These are phyloP conservation scores for Alternaria sp. DNA, from an alignment of 2,329 filamentous ascomycete species.

Conservation along the genomic window DNA sequence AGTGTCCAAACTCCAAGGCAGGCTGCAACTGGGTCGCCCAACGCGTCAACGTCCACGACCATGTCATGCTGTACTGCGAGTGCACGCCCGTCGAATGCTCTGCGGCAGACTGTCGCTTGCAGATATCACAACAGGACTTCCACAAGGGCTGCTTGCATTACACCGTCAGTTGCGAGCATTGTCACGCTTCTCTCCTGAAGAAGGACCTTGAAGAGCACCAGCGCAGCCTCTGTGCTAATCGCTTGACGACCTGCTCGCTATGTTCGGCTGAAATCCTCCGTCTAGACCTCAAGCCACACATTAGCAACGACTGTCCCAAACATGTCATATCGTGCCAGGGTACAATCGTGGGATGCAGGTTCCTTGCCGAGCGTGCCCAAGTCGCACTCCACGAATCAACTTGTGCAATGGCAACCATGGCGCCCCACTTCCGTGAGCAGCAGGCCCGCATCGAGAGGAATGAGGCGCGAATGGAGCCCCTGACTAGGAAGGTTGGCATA, in stretches of 20 bases:
- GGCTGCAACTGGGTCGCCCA: constrained; percentile 65
- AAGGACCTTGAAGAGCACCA: constrained; percentile 62
- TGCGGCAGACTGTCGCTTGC: constrained; percentile 59
- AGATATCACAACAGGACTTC: constrained; percentile 64
- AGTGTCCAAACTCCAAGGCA: constrained; percentile 63
- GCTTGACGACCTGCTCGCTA: constrained; percentile 55
- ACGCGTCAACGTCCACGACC: constrained; percentile 65
- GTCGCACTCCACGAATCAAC: constrained; percentile 52
- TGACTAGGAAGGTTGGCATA: constrained; percentile 56
- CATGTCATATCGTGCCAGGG: constrained; percentile 56
- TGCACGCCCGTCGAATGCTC: constrained; percentile 64
- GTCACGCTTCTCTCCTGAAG: constrained; percentile 62
- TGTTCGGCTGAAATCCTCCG: constrained; percentile 55
- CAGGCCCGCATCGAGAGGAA: constrained; percentile 55
- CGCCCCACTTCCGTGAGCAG: constrained; percentile 56
- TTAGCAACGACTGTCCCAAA: constrained; percentile 54
- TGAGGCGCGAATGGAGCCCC: constrained; percentile 54
- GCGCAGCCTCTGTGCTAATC: constrained; percentile 60
- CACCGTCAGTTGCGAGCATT: constrained; percentile 62
- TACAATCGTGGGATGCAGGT: constrained; percentile 55
- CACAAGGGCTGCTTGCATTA: constrained; percentile 64
- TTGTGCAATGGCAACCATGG: constrained; percentile 59
- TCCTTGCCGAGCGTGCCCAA: constrained; percentile 51
- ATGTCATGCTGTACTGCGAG: constrained; percentile 68
- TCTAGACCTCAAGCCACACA: constrained; percentile 54